A percentile compares a stretch with the other conserved stretches of the same genome.
Conservation (phyloP, 192 early-diverging fungal genomes). For the Coemansia sp. region DNA sequence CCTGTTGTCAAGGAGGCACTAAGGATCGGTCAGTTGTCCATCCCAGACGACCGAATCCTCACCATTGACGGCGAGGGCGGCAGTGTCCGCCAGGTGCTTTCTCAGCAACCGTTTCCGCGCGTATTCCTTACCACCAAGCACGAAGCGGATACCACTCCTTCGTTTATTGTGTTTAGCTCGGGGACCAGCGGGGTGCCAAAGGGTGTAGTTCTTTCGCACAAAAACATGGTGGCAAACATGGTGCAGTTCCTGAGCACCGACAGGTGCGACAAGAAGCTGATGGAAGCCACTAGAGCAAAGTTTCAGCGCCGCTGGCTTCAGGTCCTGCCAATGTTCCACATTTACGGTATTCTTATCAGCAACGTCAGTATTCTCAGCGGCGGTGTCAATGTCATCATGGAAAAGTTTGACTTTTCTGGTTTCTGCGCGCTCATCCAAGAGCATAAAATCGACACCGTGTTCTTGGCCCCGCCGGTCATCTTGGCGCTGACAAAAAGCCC, state of each 20-base stretch:
- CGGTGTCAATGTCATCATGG: slow-evolving; percentile 63
- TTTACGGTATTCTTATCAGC: slow-evolving; percentile 60
- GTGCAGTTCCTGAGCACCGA: slow-evolving; percentile 55
- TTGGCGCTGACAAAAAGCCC: slow-evolving; percentile 75
- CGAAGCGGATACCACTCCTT: slow-evolving; percentile 19
- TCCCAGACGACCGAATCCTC: slow-evolving; percentile 27
- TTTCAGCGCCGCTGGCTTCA: slow-evolving; percentile 35
- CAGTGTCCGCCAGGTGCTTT: slow-evolving; percentile 10
- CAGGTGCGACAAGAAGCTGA: slow-evolving; percentile 7
- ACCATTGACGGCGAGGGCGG: slow-evolving; percentile 16
- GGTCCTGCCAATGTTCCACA: slow-evolving; percentile 70
- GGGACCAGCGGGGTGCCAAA: slow-evolving; percentile 66
- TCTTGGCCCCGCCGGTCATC: slow-evolving; percentile 63
- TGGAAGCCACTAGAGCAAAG: slow-evolving; percentile 7
- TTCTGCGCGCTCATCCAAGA: slow-evolving; percentile 65
- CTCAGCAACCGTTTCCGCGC: slow-evolving; percentile 27
- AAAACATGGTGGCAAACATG: slow-evolving; percentile 76
- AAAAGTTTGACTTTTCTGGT: slow-evolving; percentile 64
- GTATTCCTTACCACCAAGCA: slow-evolving; percentile 15
- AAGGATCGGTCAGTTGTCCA: slow-evolving; percentile 10
- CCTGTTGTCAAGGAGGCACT: slow-evolving; percentile 26
- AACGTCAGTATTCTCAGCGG: slow-evolving; percentile 45
- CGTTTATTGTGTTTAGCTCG: slow-evolving; percentile 49
- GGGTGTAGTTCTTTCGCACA: slow-evolving; percentile 77
- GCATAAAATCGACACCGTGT: slow-evolving; percentile 64